A percentile compares a stretch with the other conserved stretches of the same genome.
Evolutionary conservation across 768 basidiomycete species (phyloP).

Genomic region (Lepiota brunneoincarnata): DNA sequence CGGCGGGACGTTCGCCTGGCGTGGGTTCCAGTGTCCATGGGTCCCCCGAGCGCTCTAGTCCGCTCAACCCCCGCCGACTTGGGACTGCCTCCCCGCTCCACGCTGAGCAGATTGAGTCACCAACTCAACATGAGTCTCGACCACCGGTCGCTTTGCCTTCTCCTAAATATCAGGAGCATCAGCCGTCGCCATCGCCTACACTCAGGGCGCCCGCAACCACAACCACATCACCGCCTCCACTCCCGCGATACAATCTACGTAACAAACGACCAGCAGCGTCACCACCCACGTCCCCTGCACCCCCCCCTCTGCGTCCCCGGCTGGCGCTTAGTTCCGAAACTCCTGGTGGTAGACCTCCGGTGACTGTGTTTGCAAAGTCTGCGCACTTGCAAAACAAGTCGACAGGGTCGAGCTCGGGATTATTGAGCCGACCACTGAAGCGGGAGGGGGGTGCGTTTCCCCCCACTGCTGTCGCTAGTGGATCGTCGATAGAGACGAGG

Average conservation of each 20-base stretch:
- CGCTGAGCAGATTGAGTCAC: background rate
- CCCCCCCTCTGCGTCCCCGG: slow-evolving; percentile 16
- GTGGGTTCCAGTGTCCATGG: background rate
- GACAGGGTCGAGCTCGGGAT: background rate
- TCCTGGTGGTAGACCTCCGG: background rate
- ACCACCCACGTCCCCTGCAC: slow-evolving; percentile 13
- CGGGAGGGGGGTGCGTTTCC: background rate
- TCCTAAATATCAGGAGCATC: background rate
- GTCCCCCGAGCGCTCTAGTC: background rate
- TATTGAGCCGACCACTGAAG: slow-evolving; percentile 1
- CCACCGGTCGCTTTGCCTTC: background rate
- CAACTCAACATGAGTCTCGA: background rate
- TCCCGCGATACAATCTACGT: slow-evolving; percentile 15
- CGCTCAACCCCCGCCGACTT: background rate
- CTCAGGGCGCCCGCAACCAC: no score
- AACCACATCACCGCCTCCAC: background rate
- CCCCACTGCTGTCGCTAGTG: background rate
- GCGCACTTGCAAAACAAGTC: slow-evolving; percentile 3
- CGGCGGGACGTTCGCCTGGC: background rate
- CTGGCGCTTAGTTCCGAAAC: background rate
- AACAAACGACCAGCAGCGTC: slow-evolving; percentile 7
- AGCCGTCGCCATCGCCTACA: no score
- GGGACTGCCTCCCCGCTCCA: no score
- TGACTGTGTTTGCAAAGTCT: background rate
- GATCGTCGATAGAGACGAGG: background rate